Evolutionary conservation across 2,329 filamentous ascomycete genomes (phyloP), one percentile per base, ranked within the genome.

Genomic region (Hymenoscyphus linearis): DNA sequence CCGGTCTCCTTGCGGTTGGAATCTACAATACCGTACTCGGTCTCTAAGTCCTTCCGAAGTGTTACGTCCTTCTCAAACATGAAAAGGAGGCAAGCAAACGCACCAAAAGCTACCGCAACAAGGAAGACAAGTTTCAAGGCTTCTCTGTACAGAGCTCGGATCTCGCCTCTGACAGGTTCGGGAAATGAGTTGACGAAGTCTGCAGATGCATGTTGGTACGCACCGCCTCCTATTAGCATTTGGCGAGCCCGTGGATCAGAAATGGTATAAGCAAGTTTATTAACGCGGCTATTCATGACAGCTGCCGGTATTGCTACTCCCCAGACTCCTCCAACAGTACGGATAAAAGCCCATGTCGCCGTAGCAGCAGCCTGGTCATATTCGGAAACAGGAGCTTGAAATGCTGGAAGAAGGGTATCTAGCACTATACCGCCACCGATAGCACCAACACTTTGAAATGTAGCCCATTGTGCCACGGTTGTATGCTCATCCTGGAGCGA

Each of bases 291-390:
- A 36, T 59, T 61, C 31, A 63, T 61, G 25, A 65, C 36, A 36
- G 50, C 35, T 7, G 58, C 58, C 4, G 61, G 61, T 25, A 82
- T 75, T 0, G 78, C 72, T 1, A 77, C 73, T 12, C 79, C 80
- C 68, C 80, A 77, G 3, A 77, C 75, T 22, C 72, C 68, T 4
- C 80, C 81, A 22, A 82, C 76, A 56, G 70, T 75, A 52, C 79
- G 75, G 60, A 79, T 68, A 62, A 82, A 83, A 1, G 72, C 67
- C 52, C 57, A 62, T 13, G 56, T 47, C 12, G 55, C 60, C 7
- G 64, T 64, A 6, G 52, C 44, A 14, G 50, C 13, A 2, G 64
- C 64, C 0, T 70, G 69, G 59, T 80, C 75, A 2, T 62, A 64
- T 7, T 78, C 76, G 1, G 25, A 16, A n/a, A 62, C 37, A 9